Evolutionary conservation across 2,329 filamentous ascomycete genomes (phyloP).

Genomic region (Colletotrichum cereale): DNA sequence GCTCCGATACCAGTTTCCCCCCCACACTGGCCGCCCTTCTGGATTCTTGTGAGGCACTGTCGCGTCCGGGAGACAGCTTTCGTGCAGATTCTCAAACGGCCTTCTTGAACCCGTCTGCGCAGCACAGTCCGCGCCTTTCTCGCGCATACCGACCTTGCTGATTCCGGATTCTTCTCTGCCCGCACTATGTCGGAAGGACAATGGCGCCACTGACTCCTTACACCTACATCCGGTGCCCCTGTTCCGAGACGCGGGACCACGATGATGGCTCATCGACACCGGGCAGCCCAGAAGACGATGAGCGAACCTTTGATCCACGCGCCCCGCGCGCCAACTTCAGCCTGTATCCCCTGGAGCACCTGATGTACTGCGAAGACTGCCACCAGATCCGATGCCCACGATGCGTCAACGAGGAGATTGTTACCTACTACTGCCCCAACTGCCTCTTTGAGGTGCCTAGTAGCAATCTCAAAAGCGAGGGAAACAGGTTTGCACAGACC

Average conservation of each 20-base stretch:
- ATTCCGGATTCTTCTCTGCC: conserved; percentile 1
- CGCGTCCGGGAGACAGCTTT: conserved; percentile 27
- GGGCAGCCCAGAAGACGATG: conserved; percentile 73
- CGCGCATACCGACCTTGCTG: not conserved
- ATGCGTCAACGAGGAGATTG: conserved; percentile 93
- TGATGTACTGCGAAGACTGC: conserved; percentile 97
- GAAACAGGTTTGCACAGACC: conserved; percentile 77
- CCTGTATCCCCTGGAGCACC: conserved; percentile 90
- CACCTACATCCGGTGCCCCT: conserved; percentile 76
- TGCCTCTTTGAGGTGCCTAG: conserved; percentile 97
- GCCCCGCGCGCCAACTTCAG: conserved; percentile 89
- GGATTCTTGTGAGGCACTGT: conserved; percentile 16
- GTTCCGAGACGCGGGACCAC: conserved; percentile 60
- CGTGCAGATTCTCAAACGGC: conserved; percentile 34
- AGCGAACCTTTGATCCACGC: conserved; percentile 87
- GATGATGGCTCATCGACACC: conserved; percentile 47
- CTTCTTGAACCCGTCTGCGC: not conserved
- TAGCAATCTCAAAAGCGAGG: conserved; percentile 91
- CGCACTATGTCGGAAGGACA: conserved; percentile 33
- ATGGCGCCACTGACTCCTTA: conserved; percentile 71
- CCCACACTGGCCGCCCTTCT: not conserved
- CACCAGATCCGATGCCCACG: conserved; percentile 94
- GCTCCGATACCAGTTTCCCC: not conserved
- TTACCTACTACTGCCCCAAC: conserved; percentile 94
- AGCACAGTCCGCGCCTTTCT: not conserved